Evolutionary conservation across 768 basidiomycete genomes (phyloP), one percentile per base, ranked within the genome.

Genomic region (Leucocoprinus sp.): DNA sequence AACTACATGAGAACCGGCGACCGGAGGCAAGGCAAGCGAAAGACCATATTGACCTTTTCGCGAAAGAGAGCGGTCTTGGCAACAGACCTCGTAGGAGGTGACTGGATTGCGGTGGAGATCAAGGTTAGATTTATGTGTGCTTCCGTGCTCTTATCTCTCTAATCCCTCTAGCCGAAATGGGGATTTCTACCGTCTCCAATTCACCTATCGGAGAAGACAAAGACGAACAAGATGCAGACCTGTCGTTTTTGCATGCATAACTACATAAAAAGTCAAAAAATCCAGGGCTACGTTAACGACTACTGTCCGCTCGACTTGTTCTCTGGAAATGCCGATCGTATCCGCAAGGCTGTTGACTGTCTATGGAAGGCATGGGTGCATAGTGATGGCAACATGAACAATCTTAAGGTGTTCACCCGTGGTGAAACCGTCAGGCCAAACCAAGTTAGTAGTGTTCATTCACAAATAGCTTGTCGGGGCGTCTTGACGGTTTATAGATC

Each of bases 301-400:
- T 99, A 90, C 61, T 93, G 92, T 60, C 93, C 95, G 3, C 66
- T 99, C 45, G 95, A 99, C 63, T 68, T 99, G 17, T 97, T 80
- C 61, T 93, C 93, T 12, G 68, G 70, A 2, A 74, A 89, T 18
- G 62, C 71, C 39, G 42, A 27, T n/a, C 77, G 93, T 7, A 60
- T 89, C 23, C 57, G 50, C n/a, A 68, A 64, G 9, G 92, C 91
- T 2, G 57, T 97, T n/a, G 58, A 66, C 39, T 65, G 63, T 24
- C 71, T 98, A 22, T 91, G 85, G 84, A 64, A 75, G 28, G 69
- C 70, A 1, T 97, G 95, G 93, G 50, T 65, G 23, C 60, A 60
- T 12, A 83, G 75, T 45, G 61, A 76, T 17, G 89, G 85, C 14
- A 59, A 69, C 18, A 63, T 77, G 28, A 97, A 96, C 63, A 97